phyloP scores from a whole-genome alignment of 176 grass and related monocot genomes.

The Leersia perrieri region DNA sequence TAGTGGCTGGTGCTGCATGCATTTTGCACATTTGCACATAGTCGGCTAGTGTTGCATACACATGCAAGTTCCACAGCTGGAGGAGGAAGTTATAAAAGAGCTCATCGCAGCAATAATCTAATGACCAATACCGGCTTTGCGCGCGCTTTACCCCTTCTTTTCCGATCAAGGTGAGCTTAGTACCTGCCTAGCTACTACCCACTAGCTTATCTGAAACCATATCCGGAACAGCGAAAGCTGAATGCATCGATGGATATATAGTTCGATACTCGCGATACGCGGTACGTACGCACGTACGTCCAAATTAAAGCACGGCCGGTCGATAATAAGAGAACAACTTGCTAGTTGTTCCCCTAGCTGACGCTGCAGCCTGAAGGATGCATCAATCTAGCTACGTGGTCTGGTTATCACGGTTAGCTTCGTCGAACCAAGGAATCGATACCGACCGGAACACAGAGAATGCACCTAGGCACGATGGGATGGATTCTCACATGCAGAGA shows the following conservation, averaged over 20 bases:
- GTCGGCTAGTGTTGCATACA: not conserved
- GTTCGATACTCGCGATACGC: too few species aligned
- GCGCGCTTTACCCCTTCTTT: not conserved
- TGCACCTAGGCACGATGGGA: not conserved
- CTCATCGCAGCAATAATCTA: not conserved
- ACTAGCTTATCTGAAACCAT: not conserved
- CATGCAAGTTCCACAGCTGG: not conserved
- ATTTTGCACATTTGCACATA: too few species aligned
- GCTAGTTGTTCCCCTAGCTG: not conserved
- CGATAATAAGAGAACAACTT: not conserved
- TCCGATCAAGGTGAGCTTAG: not conserved
- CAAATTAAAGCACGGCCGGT: not conserved
- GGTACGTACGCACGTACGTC: not conserved
- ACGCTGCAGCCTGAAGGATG: not conserved
- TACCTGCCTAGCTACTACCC: not conserved
- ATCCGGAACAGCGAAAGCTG: not conserved
- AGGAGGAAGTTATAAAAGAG: not conserved
- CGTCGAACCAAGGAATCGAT: not conserved
- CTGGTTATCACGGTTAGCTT: not conserved
- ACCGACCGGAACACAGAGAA: not conserved
- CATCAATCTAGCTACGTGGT: not conserved
- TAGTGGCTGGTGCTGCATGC: too few species aligned
- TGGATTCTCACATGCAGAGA: not conserved
- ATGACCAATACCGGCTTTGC: not conserved
- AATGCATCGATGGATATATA: not conserved